These are phyloP conservation scores for Farysia itapuensis DNA, from an alignment of 1,284 basidiomycete genomes.

Conservation along the genomic window DNA sequence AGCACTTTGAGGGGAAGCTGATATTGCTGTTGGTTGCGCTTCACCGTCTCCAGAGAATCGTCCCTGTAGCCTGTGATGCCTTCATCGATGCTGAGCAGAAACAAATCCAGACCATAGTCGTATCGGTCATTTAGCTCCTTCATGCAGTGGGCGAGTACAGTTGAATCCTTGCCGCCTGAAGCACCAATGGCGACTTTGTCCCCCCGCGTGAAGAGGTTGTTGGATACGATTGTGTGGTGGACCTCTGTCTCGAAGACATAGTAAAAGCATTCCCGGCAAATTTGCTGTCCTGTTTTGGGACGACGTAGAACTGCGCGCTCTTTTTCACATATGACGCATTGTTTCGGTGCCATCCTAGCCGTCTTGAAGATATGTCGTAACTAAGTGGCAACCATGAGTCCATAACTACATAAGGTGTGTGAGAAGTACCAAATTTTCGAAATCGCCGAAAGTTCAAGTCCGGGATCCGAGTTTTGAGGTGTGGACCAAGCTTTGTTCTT, in stretches of 20 bases:
- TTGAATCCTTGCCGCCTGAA: slow-evolving; percentile 98
- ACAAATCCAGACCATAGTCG: slow-evolving; percentile 86
- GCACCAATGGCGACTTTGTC: slow-evolving; percentile 96
- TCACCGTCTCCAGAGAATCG: slow-evolving; percentile 97
- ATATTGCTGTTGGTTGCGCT: slow-evolving; percentile 94
- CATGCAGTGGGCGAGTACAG: slow-evolving; percentile 95
- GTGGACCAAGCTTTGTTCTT: too few relatives aligned
- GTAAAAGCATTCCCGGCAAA: slow-evolving; percentile 94
- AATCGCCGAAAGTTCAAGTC: too few relatives aligned
- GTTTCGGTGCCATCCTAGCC: slow-evolving; percentile 29
- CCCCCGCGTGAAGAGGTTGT: slow-evolving; percentile 77
- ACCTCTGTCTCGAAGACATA: slow-evolving; percentile 97
- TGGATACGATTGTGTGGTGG: slow-evolving; percentile 83
- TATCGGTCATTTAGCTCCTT: slow-evolving; percentile 92
- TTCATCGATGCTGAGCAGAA: slow-evolving; percentile 94
- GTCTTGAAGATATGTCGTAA: too few relatives aligned
- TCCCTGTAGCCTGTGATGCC: slow-evolving; percentile 98
- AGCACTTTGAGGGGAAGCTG: slow-evolving; percentile 92
- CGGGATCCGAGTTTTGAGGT: too few relatives aligned
- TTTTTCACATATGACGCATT: slow-evolving; percentile 73
- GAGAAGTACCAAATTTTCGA: too few relatives aligned
- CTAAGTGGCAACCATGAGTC: too few relatives aligned
- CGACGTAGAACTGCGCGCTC: slow-evolving; percentile 84
- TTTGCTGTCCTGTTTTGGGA: slow-evolving; percentile 95
- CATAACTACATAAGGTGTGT: too few relatives aligned